Conservation (phyloP, 306 rosid genomes). For the Cucumis melo region DNA sequence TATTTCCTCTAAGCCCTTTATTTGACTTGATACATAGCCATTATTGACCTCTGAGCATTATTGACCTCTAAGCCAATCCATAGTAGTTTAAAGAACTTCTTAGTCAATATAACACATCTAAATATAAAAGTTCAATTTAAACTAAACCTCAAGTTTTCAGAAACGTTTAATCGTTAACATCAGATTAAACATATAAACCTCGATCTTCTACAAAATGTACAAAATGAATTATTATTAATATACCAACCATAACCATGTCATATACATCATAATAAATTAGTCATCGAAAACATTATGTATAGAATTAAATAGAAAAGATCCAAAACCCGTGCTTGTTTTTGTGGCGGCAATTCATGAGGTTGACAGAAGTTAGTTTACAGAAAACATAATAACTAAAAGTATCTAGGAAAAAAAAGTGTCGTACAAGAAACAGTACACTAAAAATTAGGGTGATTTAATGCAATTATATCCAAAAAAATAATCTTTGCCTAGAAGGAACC, state of each 20-base stretch:
- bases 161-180: neutral
- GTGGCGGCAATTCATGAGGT: neutral
- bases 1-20: neutral
- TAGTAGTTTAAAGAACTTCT: neutral
- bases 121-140: neutral
- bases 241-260: neutral
- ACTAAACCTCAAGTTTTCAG: neutral
- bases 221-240: neutral
- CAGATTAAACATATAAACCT: neutral
- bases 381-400: neutral
- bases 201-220: neutral
- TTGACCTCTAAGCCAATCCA: neutral
- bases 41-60: neutral
- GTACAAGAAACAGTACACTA: neutral
- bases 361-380: neutral
- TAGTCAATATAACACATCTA: neutral
- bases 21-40: neutral
- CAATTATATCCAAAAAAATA: slow-evolving; percentile 3
- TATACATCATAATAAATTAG: neutral
- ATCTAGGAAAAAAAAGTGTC: neutral
- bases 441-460: neutral
- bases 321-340: neutral
- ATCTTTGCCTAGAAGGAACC: neutral
- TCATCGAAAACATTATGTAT: neutral
- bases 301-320: neutral